Evolutionary conservation across 148 eudicot species (phyloP).

Genomic region (Limonium bicolor): DNA sequence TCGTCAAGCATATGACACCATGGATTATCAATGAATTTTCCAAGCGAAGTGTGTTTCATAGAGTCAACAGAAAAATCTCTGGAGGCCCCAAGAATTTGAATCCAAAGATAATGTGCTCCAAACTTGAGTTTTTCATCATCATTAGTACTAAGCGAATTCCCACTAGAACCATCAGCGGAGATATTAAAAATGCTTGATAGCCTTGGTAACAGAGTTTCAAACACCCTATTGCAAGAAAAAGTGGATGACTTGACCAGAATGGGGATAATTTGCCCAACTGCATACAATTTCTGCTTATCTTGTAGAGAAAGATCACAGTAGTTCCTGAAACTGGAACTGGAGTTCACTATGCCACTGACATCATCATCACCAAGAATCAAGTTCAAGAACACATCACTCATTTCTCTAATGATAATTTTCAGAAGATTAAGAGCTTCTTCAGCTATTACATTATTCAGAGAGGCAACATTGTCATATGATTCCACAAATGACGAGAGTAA

Average conservation of each 20-base stretch:
- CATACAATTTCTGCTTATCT: conserved; percentile 43
- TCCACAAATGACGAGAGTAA: conserved; percentile 17
- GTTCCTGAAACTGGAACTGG: conserved; percentile 18
- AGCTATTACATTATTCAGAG: conserved; percentile 48
- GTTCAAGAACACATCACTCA: conserved; percentile 27
- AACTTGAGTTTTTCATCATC: conserved; percentile 23
- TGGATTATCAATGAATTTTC: conserved; percentile 21
- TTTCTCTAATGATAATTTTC: conserved; percentile 36
- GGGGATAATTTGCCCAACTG: conserved; percentile 42
- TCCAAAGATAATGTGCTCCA: conserved; percentile 47
- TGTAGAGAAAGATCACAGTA: conserved; percentile 21
- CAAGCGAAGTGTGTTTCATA: conserved; percentile 9
- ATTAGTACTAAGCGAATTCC: conserved; percentile 9
- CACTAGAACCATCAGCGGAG: conserved; percentile 14
- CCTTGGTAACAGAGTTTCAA: conserved; percentile 38
- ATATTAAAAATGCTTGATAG: conserved; percentile 34
- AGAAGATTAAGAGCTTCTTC: conserved; percentile 59
- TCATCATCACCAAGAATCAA: conserved; percentile 53
- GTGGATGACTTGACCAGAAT: conserved; percentile 41
- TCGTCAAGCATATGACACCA: conserved; percentile 49
- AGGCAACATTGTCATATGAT: conserved; percentile 14
- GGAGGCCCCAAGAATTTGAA: conserved; percentile 65
- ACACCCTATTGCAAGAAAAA: conserved; percentile 49
- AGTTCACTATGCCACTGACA: conserved; percentile 28
- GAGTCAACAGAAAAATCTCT: conserved; percentile 41